Base-by-base conservation (phyloP, 306 rosid genomes). In the Argentina anserina region DNA sequence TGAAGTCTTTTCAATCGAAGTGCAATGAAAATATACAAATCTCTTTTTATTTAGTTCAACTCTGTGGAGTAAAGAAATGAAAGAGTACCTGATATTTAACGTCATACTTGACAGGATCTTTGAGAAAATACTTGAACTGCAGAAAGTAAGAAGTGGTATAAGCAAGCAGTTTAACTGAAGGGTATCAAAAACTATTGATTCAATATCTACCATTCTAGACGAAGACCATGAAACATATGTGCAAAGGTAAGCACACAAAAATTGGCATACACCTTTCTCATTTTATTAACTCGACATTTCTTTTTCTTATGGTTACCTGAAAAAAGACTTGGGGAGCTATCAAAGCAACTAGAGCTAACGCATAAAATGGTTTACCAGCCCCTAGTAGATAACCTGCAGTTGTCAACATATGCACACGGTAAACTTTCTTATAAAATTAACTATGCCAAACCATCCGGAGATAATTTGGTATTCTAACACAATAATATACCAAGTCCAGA, bases 321-420 rank as follows among this genome's bases (percentile, higher is more conserved):
- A 94, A 94, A 62, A 89, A 15, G 37, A 94, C 96, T 82, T 94
- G 99, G 13, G 99, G 99, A 77, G 53, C 61, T 70, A 89, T 86
- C 81, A 94, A 83, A 49, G 85, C 92, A 75, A 94, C 82, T 66
- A 94, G 88, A 73, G 92, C 97, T 68, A 94, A 79, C 1, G 99
- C 99, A 39, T 91, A 86, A 50, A 81, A 90, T 26, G 99, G 97
- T 72, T 94, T 94, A 53, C 90, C 97, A 59, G 93, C 96, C 73
- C 93, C 93, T 17, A 90, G 90, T 70, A 91, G 82, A 84, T 91
- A 94, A 76, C 97, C 99, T 91, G 91, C 78, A 83, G 78, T 60
- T 59, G 75, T 37, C 25, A 70, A 70, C 46, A 41, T 11, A 39
- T 11, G 15, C 31, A 15, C 28, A 31, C 66, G 31, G 6, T 20